phyloP scores from a whole-genome alignment of 371 early-diverging fungal species.

The Syncephalastrum sp. region DNA sequence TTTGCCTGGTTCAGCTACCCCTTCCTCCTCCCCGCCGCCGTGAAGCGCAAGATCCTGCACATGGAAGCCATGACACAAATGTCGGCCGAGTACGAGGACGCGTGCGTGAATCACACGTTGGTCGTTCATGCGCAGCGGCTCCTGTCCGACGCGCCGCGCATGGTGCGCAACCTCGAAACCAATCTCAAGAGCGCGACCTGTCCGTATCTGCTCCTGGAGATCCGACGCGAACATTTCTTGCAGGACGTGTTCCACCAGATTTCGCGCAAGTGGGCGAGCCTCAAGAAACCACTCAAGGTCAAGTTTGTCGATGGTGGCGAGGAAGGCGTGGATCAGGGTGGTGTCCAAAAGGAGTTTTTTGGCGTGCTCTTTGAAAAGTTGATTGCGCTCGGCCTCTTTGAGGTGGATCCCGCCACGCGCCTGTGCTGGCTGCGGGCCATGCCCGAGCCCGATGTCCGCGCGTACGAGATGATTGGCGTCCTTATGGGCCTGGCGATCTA shows the following conservation, averaged over 20 bases:
- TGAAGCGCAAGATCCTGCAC: constrained; percentile 76
- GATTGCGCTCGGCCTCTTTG: constrained; percentile 73
- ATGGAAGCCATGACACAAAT: constrained; percentile 85
- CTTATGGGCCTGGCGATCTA: constrained; percentile 93
- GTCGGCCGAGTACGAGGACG: constrained; percentile 81
- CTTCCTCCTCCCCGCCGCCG: constrained; percentile 70
- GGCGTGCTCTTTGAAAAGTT: constrained; percentile 86
- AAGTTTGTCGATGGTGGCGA: constrained; percentile 86
- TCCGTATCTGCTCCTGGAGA: constrained; percentile 80
- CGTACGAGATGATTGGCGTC: constrained; percentile 89
- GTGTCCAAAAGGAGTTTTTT: constrained; percentile 96
- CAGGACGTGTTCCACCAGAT: constrained; percentile 71
- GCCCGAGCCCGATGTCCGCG: constrained; percentile 24
- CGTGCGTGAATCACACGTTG: constrained; percentile 76
- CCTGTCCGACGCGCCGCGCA: constrained; percentile 52
- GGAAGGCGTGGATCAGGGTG: constrained; percentile 93
- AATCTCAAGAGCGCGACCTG: constrained; percentile 53
- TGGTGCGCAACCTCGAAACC: constrained; percentile 40
- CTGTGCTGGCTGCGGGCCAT: constrained; percentile 88
- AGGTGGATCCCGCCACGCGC: constrained; percentile 62
- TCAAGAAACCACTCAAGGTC: constrained; percentile 83
- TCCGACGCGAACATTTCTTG: constrained; percentile 69
- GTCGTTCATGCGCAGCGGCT: constrained; percentile 68
- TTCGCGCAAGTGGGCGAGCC: constrained; percentile 45
- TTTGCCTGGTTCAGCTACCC: constrained; percentile 78